Evolutionary conservation across 2,329 filamentous ascomycete species (phyloP), one percentile per base, ranked within the genome.

Genomic region (Ophiostoma perfectum): DNA sequence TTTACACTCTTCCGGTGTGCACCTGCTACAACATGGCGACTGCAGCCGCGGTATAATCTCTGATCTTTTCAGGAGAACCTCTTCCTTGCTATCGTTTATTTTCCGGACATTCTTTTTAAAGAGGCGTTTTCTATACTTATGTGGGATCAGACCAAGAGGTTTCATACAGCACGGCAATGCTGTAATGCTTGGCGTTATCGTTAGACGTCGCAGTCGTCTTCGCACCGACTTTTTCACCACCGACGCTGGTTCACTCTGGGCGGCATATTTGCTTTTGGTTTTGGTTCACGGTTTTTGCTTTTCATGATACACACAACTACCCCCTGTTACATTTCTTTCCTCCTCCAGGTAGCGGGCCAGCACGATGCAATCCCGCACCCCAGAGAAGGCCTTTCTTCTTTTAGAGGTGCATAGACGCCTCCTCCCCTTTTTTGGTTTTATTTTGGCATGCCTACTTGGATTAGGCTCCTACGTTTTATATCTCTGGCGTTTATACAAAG

Each of bases 401-500:
- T 2, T 12, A 27, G 42, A 38, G 55, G 55, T 38, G 55, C 55
- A 60, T 60, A 60, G 39, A 44, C 38, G 8, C 38, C 36, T 62
- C 9, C 9, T 36, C 58, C 14, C 38, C 6, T 62, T 9, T 14
- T 58, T 60, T 58, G 11, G 44, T 69, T 64, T 65, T 42, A 42
- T 36, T 11, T 42, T 47, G 2, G 44, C 27, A 65, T 65, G 38
- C 55, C 18, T 39, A 64, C 58, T 58, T 49, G 5, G 60, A 9
- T 9, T 42, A 39, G 7, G 60, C 60, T 42, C 11, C 27, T 39
- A 62, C 36, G 58, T 39, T 62, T 62, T 16, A n/a, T 12, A 38
- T 63, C 5, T 52, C n/a, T 60, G 55, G 55, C 55, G 55, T 60
- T 60, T 27, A 39, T 60, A 60, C 55, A 60, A 60, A 60, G 55